Evolutionary conservation across 345 rosid genomes (phyloP), one percentile per base, ranked within the genome.

Genomic region (Boechera divaricarpa): DNA sequence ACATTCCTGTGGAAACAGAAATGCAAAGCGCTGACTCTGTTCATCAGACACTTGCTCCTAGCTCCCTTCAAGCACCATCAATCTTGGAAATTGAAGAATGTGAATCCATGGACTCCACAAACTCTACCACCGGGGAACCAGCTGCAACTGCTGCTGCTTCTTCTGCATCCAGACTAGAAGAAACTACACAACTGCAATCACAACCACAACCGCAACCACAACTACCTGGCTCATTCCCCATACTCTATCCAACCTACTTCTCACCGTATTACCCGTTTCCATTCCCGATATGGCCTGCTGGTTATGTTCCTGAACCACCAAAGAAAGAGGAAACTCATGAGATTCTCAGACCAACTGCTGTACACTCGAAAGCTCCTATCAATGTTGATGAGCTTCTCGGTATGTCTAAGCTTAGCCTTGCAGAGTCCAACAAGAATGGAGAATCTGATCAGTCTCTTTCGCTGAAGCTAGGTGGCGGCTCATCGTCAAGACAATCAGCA

Each of bases 81-180:
- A 79, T 79, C 60, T 73, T 91, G 81, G 97, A 91, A 33, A 73
- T 73, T 15, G 96, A 89, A 80, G 97, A 89, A 86, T 89, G 91
- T 53, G 97, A 92, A 78, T 92, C 99, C 28, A 95, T 95, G 99
- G 96, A 95, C 76, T 92, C 99, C 24, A 84, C 91, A 75, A 88
- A 88, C 86, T 89, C 98, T 10, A 89, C 89, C 12, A 87, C 81
- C 0, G 90, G 86, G 58, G 97, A 92, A 41, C 73, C 87, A 35
- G 68, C 73, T 5, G 55, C 66, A 29, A 12, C 86, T 3, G 60
- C 69, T 51, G 81, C 74, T 59, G 74, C 72, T 38, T 77, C 77
- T 57, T 57, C 81, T 44, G 48, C 48, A 10, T 64, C 77, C 41
- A 49, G 26, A 41, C 56, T 24, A 32, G 81, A 78, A 64, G 73